These are phyloP conservation scores for Pyrus hybrid DNA, from an alignment of 331 rosid genomes.

Conservation along the genomic window DNA sequence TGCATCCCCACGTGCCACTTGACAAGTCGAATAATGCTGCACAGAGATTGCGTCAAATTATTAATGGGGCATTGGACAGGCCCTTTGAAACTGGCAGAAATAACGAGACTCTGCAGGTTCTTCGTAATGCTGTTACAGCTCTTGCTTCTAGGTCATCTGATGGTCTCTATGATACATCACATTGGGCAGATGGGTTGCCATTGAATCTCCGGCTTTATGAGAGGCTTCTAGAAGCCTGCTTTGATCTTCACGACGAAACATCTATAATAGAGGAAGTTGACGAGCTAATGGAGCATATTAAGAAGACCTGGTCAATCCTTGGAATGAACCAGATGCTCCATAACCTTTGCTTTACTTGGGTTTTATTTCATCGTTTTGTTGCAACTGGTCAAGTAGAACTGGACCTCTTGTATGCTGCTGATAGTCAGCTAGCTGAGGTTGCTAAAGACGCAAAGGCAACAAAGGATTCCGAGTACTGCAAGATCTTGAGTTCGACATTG, in stretches of 20 bases:
- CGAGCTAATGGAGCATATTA: conserved; percentile 85
- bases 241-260: conserved; percentile 60
- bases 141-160: conserved; percentile 81
- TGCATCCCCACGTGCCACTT: conserved; percentile 72
- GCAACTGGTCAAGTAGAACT: conserved; percentile 77
- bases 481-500: conserved; percentile 56
- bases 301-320: conserved; percentile 94
- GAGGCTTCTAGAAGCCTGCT: conserved; percentile 75
- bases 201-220: conserved; percentile 84
- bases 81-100: conserved; percentile 64
- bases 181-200: conserved; percentile 97
- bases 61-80: conserved; percentile 58
- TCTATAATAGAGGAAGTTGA: conserved; percentile 85
- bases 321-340: conserved; percentile 78
- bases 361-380: conserved; percentile 78
- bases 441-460: conserved; percentile 63
- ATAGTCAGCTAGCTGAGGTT: conserved; percentile 64
- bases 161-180: conserved; percentile 62
- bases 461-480: conserved; percentile 48
- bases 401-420: conserved; percentile 80
- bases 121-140: conserved; percentile 61
- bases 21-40: conserved; percentile 63
- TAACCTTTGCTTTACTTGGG: conserved; percentile 86
- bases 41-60: conserved; percentile 51
- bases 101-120: conserved; percentile 63